These are phyloP conservation scores for Alternaria ethzedia DNA, from an alignment of 2,329 filamentous ascomycete genomes.

Conservation along the genomic window DNA sequence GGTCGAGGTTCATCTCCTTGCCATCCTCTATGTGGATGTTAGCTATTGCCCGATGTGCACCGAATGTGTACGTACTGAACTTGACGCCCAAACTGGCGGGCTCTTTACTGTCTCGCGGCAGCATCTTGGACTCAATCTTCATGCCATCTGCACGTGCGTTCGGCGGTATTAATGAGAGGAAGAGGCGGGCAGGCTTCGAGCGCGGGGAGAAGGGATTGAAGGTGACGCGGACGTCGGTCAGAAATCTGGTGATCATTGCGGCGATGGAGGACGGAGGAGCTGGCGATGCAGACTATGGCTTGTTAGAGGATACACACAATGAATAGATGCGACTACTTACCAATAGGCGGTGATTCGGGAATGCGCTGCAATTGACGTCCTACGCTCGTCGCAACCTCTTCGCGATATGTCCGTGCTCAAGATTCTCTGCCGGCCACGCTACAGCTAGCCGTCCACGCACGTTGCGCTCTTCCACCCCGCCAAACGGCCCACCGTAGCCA, in stretches of 20 bases:
- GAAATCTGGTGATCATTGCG: slow-evolving; percentile 82
- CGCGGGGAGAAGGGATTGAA: slow-evolving; percentile 90
- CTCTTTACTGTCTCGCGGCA: slow-evolving; percentile 73
- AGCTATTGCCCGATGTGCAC: slow-evolving; percentile 7
- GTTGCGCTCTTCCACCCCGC: slow-evolving; percentile 15
- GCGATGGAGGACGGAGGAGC: slow-evolving; percentile 3
- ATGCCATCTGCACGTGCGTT: slow-evolving; percentile 76
- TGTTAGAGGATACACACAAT: not conserved
- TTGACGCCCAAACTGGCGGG: slow-evolving; percentile 75
- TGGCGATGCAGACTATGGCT: not conserved
- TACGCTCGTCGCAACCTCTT: slow-evolving; percentile 4
- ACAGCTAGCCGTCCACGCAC: slow-evolving; percentile 20
- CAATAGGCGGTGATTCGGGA: not conserved
- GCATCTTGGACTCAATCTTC: slow-evolving; percentile 76
- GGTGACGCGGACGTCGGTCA: slow-evolving; percentile 81
- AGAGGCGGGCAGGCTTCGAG: slow-evolving; percentile 83
- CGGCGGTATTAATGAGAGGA: slow-evolving; percentile 84
- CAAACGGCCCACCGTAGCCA: slow-evolving; percentile 30
- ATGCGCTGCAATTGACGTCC: slow-evolving; percentile 3
- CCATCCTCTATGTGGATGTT: slow-evolving; percentile 74
- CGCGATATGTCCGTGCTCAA: slow-evolving; percentile 30
- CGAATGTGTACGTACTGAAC: slow-evolving; percentile 71
- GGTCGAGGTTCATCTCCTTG: slow-evolving; percentile 83
- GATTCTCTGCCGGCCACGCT: slow-evolving; percentile 16
- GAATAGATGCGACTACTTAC: not conserved